Evolutionary conservation across 345 rosid species (phyloP), one percentile per base, ranked within the genome.

Genomic region (Cardamine resedifolia): DNA sequence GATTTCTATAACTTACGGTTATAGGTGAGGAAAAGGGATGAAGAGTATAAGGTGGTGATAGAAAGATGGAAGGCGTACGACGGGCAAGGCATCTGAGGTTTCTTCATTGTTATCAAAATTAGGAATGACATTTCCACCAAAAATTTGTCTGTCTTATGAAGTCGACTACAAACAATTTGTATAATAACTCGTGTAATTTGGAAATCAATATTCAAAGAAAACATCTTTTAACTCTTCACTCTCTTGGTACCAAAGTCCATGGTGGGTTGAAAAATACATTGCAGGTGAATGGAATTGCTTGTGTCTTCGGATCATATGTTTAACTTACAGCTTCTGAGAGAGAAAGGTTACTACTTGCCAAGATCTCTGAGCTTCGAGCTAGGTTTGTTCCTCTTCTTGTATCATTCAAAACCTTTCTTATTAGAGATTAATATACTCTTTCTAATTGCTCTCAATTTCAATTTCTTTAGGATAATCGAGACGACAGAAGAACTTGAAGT

Each of bases 301-400:
- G 76, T 7, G 51, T 10, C 10, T 39, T 44, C 3, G 63, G 38
- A 57, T 63, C 58, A 43, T 81, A 96, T 96, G 88, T 79, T 69
- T 92, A 92, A 55, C 70, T 74, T 23, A 68, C 81, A n/a, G 70
- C 78, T 49, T 84, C 89, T 31, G 98, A 92, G 74, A 83, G 94
- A 80, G 98, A 92, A 73, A 86, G 77, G 10, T 58, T 77, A 72
- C 81, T 96, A 71, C 81, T 86, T 19, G 45, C 49, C 75, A 90
- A 84, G 88, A 85, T 96, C 62, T 72, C 90, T 15, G 98, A 92
- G 79, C 90, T 88, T 58, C 92, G 86, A 51, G 79, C 91, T 6
- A 90, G 96, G 96, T 94, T 47, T 41, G 69, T 85, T 76, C 70
- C 33, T 62, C 49, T 30, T 50, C 68, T 57, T 31, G n/a, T 57